phyloP scores from a whole-genome alignment of 306 rosid genomes.

The Casuarina cunninghamiana region DNA sequence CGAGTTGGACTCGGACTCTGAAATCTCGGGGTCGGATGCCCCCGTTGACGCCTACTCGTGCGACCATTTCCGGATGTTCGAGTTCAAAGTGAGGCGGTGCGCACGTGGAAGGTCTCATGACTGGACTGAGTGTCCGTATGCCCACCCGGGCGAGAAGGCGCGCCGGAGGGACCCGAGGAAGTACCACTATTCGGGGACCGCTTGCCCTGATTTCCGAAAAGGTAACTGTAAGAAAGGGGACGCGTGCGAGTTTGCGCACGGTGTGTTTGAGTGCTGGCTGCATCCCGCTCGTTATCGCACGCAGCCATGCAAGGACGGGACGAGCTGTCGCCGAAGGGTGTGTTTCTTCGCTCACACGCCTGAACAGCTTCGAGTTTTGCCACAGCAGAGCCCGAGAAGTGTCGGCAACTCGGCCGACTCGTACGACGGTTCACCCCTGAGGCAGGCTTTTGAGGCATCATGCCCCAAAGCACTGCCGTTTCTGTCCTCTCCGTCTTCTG shows the following conservation, averaged over 20 bases:
- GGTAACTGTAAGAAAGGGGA: slow-evolving; percentile 85
- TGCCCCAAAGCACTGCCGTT: slow-evolving; percentile 38
- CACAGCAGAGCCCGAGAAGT: slow-evolving; percentile 65
- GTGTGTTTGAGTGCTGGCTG: slow-evolving; percentile 98
- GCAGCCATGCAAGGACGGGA: slow-evolving; percentile 95
- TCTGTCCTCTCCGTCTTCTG: slow-evolving; percentile 44
- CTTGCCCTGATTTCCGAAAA: slow-evolving; percentile 90
- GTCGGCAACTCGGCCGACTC: slow-evolving; percentile 50
- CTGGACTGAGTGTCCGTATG: slow-evolving; percentile 99
- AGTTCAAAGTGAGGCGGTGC: slow-evolving; percentile 86
- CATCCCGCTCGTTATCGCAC: slow-evolving; percentile 96
- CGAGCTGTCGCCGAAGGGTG: slow-evolving; percentile 71
- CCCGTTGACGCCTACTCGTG: slow-evolving; percentile 87
- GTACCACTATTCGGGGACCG: slow-evolving; percentile 84
- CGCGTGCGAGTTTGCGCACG: slow-evolving; percentile 86
- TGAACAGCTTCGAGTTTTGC: slow-evolving; percentile 77
- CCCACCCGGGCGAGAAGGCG: slow-evolving; percentile 99
- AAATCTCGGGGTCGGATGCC: slow-evolving; percentile 44
- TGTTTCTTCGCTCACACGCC: slow-evolving; percentile 96
- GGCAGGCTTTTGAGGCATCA: slow-evolving; percentile 47
- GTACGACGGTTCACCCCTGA: slow-evolving; percentile 67
- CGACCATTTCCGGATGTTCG: slow-evolving; percentile 90
- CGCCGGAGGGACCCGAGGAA: slow-evolving; percentile 90
- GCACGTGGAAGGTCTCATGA: slow-evolving; percentile 95
- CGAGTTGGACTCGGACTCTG: slow-evolving; percentile 60